Evolutionary conservation across 2,329 filamentous ascomycete genomes (phyloP), one percentile per base, ranked within the genome.

Genomic region (Ophiobolus disseminans): DNA sequence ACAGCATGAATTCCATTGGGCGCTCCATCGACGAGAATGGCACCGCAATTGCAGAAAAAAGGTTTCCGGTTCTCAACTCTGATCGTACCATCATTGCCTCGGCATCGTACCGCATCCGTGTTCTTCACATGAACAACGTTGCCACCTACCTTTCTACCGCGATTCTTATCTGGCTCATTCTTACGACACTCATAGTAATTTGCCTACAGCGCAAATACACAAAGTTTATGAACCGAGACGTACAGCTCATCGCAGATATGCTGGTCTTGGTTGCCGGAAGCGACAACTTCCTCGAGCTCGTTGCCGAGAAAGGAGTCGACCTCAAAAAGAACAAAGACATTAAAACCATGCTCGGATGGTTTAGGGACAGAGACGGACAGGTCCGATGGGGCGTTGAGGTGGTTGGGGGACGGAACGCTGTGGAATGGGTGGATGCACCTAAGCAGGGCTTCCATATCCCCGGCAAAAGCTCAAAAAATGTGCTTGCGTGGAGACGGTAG

Each of bases 331-430:
- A 48, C 11, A 14, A 41, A 9, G 46, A 61, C 2, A 34, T 55
- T 2, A 40, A 34, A 11, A 57, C 55, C 1, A 60, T 50, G 53
- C 17, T 66, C 9, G 58, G 57, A 5, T 66, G 61, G 59, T 67
- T 65, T 48, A 57, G 48, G 21, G 53, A 48, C 8, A 31, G 35
- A 8, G 50, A 62, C 17, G 57, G 61, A 1, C 41, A 60, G 20
- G 43, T 57, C 8, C 47, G 57, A 41, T 63, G 61, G 59, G 61
- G 61, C 10, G 34, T 67, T 21, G 59, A 67, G 34, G 53, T 66
- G 16, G 58, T 65, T 28, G 58, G 60, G 11, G 53, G 57, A 6
- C 39, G 42, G 3, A 45, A 57, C 22, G 39, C 57, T 8, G 55
- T 58, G 7, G 31, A 55, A 9, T 63, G 58, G 53, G 58, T 63